These are phyloP conservation scores for Flaveria floridana DNA, from an alignment of 140 eudicot species.

Conservation along the genomic window DNA sequence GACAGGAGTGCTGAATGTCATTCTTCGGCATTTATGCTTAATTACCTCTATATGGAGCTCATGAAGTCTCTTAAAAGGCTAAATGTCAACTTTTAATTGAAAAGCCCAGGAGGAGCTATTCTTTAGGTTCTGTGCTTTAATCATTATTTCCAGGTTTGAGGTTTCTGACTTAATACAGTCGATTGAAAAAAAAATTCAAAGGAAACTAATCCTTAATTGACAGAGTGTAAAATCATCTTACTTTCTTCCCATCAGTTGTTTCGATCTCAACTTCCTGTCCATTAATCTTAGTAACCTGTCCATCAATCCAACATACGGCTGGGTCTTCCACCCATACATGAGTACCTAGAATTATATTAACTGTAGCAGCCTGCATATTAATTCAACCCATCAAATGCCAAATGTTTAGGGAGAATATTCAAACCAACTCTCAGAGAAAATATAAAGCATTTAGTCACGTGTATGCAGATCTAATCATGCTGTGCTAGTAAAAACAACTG, in stretches of 20 bases:
- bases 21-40: conserved; percentile 20
- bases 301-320: conserved; percentile 73
- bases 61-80: conserved; percentile 4
- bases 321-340: conserved; percentile 94
- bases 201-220: conserved; percentile 2
- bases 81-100: conserved; percentile 7
- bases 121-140: conserved; percentile 13
- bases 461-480: conserved; percentile 20
- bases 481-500: conserved; percentile 14
- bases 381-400: conserved; percentile 30
- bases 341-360: conserved; percentile 72
- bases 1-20: conserved; percentile 12
- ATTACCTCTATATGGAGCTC: not conserved
- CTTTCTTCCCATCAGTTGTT: conserved; percentile 64
- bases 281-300: conserved; percentile 70
- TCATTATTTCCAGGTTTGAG: conserved; percentile 11
- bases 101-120: not conserved
- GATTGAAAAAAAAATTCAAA: not conserved
- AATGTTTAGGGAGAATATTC: conserved; percentile 20
- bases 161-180: not conserved
- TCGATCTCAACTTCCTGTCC: conserved; percentile 65
- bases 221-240: conserved; percentile 36
- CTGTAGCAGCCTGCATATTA: conserved; percentile 66
- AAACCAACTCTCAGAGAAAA: conserved; percentile 22
- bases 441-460: conserved; percentile 17